Evolutionary conservation across 179 eudicot genomes (phyloP).

Genomic region (Nepenthes alata): DNA sequence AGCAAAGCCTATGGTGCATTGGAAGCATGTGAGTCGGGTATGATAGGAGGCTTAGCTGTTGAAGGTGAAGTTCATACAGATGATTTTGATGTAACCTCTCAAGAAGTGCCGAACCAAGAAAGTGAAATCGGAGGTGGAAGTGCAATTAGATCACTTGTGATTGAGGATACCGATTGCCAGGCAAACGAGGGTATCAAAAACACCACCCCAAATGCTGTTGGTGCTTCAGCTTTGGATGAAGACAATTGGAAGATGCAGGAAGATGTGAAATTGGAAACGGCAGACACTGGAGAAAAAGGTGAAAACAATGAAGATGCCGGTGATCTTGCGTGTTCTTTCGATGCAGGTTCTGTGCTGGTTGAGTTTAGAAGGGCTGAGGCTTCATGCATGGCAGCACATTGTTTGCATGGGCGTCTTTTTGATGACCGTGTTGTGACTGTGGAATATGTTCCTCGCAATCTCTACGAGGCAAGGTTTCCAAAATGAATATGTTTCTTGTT

Average conservation of each 20-base stretch:
- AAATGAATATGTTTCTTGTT: constrained; percentile 10
- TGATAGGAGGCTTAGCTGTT: constrained; percentile 2
- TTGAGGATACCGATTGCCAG: constrained; percentile 1
- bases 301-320: constrained; percentile 8
- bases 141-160: constrained; percentile 3
- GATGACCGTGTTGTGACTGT: constrained; percentile 54
- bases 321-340: constrained; percentile 24
- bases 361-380: constrained; percentile 75
- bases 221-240: constrained; percentile 17
- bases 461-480: constrained; percentile 40
- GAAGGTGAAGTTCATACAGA: constrained; percentile 11
- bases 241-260: constrained; percentile 12
- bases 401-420: constrained; percentile 69
- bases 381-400: constrained; percentile 76
- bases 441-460: constrained; percentile 40
- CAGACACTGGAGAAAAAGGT: constrained; percentile 16
- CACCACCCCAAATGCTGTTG: constrained; percentile 10
- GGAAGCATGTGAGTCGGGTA: neutral
- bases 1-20: constrained; percentile 15
- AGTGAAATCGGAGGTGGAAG: neutral
- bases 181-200: constrained; percentile 11
- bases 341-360: constrained; percentile 58
- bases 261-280: constrained; percentile 8
- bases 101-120: constrained; percentile 9
- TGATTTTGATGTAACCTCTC: constrained; percentile 8